Evolutionary conservation across 805 yeast species (phyloP), one percentile per base, ranked within the genome.

Genomic region (Cyberlindnera xylosilytica): DNA sequence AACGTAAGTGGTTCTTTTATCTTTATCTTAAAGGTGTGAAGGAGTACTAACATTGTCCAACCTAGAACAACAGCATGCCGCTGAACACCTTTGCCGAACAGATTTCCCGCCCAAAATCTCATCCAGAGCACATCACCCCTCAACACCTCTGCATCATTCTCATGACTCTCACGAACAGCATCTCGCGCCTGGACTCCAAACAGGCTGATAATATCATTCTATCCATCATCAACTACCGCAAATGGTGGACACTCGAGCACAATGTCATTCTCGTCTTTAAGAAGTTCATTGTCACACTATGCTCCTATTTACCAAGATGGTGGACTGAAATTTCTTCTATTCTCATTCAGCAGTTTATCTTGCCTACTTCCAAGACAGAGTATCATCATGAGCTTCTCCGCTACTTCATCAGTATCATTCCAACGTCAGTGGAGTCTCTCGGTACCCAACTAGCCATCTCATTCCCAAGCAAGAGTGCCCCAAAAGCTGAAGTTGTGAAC

Each of bases 241-340:
- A 72, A 44, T 87, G 95, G 93, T 70, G 81, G 56, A 67, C 63
- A 18, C 52, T 72, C 26, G 68, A 73, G 6, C 52, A 57, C 9
- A 49, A 54, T 13, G 76, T 81, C 51, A 63, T 77, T 20, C 66
- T 70, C 37, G 66, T 71, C 36, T 89, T 85, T 62, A 73, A 83
- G 36, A 81, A 79, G 34, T 93, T 93, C 61, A 65, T 87, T 35
- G 73, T 79, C 34, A 86, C 90, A 20, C 71, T 91, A 40, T 86
- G 90, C 29, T 83, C 95, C 4, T 84, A 91, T 35, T 72, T 82
- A 46, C 98, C 98, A 7, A 87, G 81, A 61, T 91, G 95, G 87
- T 81, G 93, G 78, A 75, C 78, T 49, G 95, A 87, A 45, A 87
- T 91, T n/a, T 80, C 86, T 17, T 68, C 72, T 46, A 74, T 77